Base-by-base conservation (phyloP, 257 asterid genomes). In the Phtheirospermum japonicum region DNA sequence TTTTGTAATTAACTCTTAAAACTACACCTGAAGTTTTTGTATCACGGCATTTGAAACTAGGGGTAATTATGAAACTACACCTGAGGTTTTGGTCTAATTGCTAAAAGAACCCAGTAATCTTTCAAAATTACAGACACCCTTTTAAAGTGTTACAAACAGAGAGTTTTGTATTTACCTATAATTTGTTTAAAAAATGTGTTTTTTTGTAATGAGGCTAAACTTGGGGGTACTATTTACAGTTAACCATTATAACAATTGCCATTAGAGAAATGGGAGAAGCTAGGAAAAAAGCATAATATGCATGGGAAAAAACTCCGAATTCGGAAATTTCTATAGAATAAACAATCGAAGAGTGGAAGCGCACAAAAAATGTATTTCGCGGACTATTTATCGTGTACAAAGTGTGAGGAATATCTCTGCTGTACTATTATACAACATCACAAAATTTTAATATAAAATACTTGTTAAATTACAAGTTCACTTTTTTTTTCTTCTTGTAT, bases 401-500 rank as follows among this genome's bases (percentile, higher is more conserved):
- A 54, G 9, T 36, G 39, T 20, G 68, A 59, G 6, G 67, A 53
- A 68, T 20, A 58, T 40, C 70, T 75, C 39, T 31, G 30, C 30
- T 64, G 42, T 56, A 46, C 65, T 19, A 37, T 57, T 56, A 40
- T 48, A 59, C 58, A 51, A 59, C 58, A 51, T 69, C 64, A 23
- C 14, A 18, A 9, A 39, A 16, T 12, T 17, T 40, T 13, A 46
- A 48, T 62, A 34, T 12, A 20, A 19, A 51, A 7, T 2, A 46
- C 12, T 8, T 60, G 53, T 34, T 53, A 43, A 34, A 61, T 23
- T 48, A 74, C 57, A 49, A 61, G 40, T 13, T 59, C 74, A 62
- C 63, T 23, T 4, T 42, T 12, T n/a, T 32, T 46, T 23, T 46
- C 61, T 42, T 72, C 39, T 16, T 40, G 61, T 51, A 42, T 82